These are phyloP conservation scores for Panicum hallii DNA, from an alignment of 202 grass and related monocot species.

Conservation along the genomic window DNA sequence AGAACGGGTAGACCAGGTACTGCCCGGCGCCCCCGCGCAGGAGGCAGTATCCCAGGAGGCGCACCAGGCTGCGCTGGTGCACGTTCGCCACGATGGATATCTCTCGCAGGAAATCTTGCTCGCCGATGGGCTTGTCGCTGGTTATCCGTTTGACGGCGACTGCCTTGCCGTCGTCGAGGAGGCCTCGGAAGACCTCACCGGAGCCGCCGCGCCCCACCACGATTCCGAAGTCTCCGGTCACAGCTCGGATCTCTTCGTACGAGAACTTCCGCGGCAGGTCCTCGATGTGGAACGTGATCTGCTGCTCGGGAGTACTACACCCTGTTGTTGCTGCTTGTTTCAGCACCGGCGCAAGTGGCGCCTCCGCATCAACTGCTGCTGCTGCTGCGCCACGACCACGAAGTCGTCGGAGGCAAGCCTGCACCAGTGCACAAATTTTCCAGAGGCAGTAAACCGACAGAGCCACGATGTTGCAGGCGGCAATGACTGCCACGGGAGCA, in stretches of 20 bases:
- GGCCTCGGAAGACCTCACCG: constrained; percentile 42
- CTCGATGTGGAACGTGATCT: constrained; percentile 47
- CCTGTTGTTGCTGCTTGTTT: background rate
- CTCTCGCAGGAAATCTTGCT: constrained; percentile 55
- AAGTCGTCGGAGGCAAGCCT: background rate
- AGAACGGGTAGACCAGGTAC: too few relatives aligned
- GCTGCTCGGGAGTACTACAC: background rate
- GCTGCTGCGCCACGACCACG: background rate
- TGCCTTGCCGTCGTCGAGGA: constrained; percentile 41
- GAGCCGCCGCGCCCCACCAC: constrained; percentile 53
- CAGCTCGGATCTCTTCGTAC: constrained; percentile 30
- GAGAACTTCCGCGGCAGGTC: constrained; percentile 52
- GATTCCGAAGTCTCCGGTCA: constrained; percentile 53
- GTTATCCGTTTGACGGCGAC: constrained; percentile 63
- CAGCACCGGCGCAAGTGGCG: background rate
- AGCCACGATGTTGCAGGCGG: constrained; percentile 1
- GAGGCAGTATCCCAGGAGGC: constrained; percentile 72
- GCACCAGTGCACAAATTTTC: background rate
- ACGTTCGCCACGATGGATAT: constrained; percentile 49
- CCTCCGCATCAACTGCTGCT: too few relatives aligned
- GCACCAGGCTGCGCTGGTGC: constrained; percentile 60
- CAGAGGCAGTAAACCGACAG: constrained; percentile 19
- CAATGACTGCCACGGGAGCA: background rate
- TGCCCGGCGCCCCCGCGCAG: background rate
- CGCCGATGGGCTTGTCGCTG: constrained; percentile 22